Base-by-base conservation (phyloP, 139 green algal genomes). In the Chlamydomonas asymmetrica region DNA sequence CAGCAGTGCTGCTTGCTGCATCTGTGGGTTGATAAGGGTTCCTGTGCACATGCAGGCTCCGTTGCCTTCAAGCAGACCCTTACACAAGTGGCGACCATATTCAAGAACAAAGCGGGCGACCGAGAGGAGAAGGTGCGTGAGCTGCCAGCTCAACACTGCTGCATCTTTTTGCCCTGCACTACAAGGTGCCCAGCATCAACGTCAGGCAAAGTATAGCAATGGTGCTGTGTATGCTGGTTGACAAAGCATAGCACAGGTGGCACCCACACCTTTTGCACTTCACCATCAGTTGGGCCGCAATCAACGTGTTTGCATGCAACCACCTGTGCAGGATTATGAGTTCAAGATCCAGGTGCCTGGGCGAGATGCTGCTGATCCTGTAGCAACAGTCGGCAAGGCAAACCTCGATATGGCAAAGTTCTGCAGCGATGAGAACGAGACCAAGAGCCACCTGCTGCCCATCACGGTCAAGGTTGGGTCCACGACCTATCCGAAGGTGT, bases 131-230 rank as follows among this genome's bases (percentile, higher is more conserved):
- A 92, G 80, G 84, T 87, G 23, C 18, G 64, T 13, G 31, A 2
- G 31, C n/a, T n/a, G n/a, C n/a, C n/a, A n/a, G n/a, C n/a, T n/a
- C n/a, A n/a, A n/a, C n/a, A n/a, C n/a, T n/a, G n/a, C n/a, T n/a
- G n/a, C n/a, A n/a, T n/a, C n/a, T n/a, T n/a, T n/a, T n/a, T n/a
- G n/a, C n/a, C n/a, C 25, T 31, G 69, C 63, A 89, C 81, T 76
- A 89, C 20, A 90, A 90, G 74, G 66, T 78, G 41, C 81, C 90
- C 68, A 86, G 87, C 59, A 63, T 91, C 27, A 81, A 90, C 57
- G 81, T 88, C n/a, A n/a, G n/a, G n/a, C n/a, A n/a, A n/a, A n/a
- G n/a, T n/a, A n/a, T n/a, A n/a, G n/a, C n/a, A n/a, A n/a, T n/a
- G n/a, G n/a, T n/a, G n/a, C n/a, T n/a, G n/a, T n/a, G n/a, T n/a